Base-by-base conservation (phyloP, 2,329 filamentous ascomycete species). In the Westerdykella ornata region DNA sequence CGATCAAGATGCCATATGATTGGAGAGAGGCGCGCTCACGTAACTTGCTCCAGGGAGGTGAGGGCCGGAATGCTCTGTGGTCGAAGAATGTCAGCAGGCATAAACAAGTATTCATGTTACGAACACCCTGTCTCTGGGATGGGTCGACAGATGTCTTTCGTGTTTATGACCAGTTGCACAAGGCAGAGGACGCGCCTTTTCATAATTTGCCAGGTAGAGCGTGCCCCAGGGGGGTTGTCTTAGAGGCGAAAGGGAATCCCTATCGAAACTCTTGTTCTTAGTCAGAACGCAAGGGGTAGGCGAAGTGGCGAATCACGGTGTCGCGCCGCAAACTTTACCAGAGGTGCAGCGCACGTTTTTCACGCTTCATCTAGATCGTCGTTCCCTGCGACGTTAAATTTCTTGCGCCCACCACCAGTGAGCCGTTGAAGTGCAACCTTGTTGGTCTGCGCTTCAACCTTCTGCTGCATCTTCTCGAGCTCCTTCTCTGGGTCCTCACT, bases 391-490 rank as follows among this genome's bases (percentile, higher is more conserved):
- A 94, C 82, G 71, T 82, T 89, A 72, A 97, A 88, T 74, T 87
- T 94, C 69, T 84, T 88, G 60, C 89, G 80, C 56, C 85, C 85
- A 61, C 78, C 78, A 57, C 84, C 85, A 49, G 85, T 90, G 61
- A 97, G 82, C 66, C 88, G 83, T 70, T 94, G 88, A 60, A 95
- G 73, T 56, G 86, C 85, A 59, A 97, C 84, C 71, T 89, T 92
- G 71, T 94, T 86, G 65, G 85, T 80, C 71, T 97, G 90, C 46
- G 83, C 81, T 47, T 86, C 86, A 61, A 94, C 84, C 76, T 96
- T 98, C 76, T 86, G 85, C 70, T 94, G 87, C 84, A 98, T 95
- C 72, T 88, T 90, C 65, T 85, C 83, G 62, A 98, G 92, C 70
- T 97, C 89, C 68, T 89, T 88, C 72, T 98, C 92, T 3, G 92